Conservation (phyloP, 1,139 yeast species). For the Candida mesenterica region DNA sequence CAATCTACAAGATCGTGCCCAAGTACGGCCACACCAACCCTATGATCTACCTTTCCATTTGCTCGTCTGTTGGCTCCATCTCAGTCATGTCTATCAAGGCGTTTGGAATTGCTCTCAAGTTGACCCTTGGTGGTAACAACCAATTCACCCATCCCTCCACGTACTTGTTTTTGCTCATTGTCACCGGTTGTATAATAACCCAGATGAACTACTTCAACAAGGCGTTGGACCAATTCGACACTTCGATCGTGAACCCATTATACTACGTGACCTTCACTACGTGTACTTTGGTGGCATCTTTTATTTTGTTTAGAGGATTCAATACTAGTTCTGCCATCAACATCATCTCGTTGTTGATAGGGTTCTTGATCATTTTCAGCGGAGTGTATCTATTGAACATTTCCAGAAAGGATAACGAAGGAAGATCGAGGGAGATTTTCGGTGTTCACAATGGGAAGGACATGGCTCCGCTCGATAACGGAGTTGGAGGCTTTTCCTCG, state of each 20-base stretch:
- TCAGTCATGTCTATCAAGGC: slow-evolving; percentile 93
- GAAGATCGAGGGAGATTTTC: slow-evolving; percentile 55
- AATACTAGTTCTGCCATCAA: slow-evolving; percentile 80
- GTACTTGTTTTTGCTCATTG: slow-evolving; percentile 75
- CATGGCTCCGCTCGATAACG: slow-evolving; percentile 76
- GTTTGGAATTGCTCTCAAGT: slow-evolving; percentile 86
- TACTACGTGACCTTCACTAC: slow-evolving; percentile 93
- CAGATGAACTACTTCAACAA: slow-evolving; percentile 95
- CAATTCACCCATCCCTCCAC: slow-evolving; percentile 86
- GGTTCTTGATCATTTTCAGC: slow-evolving; percentile 81
- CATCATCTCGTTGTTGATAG: slow-evolving; percentile 80
- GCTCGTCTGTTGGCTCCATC: slow-evolving; percentile 88
- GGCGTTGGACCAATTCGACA: slow-evolving; percentile 90
- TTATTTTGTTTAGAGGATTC: slow-evolving; percentile 83
- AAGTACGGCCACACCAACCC: slow-evolving; percentile 79
- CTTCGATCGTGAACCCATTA: slow-evolving; percentile 87
- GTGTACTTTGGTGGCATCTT: slow-evolving; percentile 81
- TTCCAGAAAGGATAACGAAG: slow-evolving; percentile 64
- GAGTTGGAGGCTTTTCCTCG: slow-evolving; percentile 70
- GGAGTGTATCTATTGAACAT: slow-evolving; percentile 85
- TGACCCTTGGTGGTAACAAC: slow-evolving; percentile 84
- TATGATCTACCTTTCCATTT: slow-evolving; percentile 84
- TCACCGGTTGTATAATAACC: slow-evolving; percentile 76
- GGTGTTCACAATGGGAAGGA: slow-evolving; percentile 57
- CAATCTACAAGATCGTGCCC: slow-evolving; percentile 85